A percentile compares a stretch with the other conserved stretches of the same genome.
Evolutionary conservation across 2,329 filamentous ascomycete species (phyloP).

Genomic region (Apiospora malaysiana): DNA sequence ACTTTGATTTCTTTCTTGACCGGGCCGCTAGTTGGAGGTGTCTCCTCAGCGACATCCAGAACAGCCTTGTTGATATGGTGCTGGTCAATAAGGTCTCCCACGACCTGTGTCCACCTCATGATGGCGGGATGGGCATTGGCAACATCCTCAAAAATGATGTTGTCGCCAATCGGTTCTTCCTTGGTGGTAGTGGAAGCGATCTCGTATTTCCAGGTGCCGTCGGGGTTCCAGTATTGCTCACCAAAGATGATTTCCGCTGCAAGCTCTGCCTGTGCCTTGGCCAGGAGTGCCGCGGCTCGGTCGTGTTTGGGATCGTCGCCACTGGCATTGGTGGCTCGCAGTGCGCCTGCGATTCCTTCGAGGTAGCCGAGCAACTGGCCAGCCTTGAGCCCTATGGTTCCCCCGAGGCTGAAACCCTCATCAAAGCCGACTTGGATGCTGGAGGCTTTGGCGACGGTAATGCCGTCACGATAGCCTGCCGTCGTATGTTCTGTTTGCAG

Average conservation of each 20-base stretch:
- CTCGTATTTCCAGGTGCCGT: constrained; percentile 73
- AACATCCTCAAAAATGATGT: constrained; percentile 60
- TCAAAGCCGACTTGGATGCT: constrained; percentile 90
- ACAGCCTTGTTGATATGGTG: constrained; percentile 38
- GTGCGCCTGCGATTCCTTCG: constrained; percentile 69
- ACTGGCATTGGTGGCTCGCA: constrained; percentile 37
- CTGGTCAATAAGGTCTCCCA: constrained; percentile 47
- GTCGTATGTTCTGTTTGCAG: constrained; percentile 80
- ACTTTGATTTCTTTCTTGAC: constrained; percentile 25
- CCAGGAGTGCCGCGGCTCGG: constrained; percentile 44
- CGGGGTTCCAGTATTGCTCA: constrained; percentile 68
- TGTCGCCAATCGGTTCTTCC: constrained; percentile 33
- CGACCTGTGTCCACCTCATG: constrained; percentile 60
- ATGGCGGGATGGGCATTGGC: constrained; percentile 72
- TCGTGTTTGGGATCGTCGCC: constrained; percentile 26
- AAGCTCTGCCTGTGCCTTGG: constrained; percentile 63
- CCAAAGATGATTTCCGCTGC: constrained; percentile 68
- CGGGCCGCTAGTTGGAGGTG: not conserved
- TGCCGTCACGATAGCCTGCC: constrained; percentile 88
- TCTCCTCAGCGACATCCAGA: constrained; percentile 18
- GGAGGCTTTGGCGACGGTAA: constrained; percentile 74
- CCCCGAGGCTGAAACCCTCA: constrained; percentile 85
- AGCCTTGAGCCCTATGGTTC: constrained; percentile 74
- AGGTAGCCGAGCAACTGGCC: constrained; percentile 79
- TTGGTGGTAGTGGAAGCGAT: constrained; percentile 33